Evolutionary conservation across 1,284 basidiomycete species (phyloP).

Genomic region (Cryptococcus sp.): DNA sequence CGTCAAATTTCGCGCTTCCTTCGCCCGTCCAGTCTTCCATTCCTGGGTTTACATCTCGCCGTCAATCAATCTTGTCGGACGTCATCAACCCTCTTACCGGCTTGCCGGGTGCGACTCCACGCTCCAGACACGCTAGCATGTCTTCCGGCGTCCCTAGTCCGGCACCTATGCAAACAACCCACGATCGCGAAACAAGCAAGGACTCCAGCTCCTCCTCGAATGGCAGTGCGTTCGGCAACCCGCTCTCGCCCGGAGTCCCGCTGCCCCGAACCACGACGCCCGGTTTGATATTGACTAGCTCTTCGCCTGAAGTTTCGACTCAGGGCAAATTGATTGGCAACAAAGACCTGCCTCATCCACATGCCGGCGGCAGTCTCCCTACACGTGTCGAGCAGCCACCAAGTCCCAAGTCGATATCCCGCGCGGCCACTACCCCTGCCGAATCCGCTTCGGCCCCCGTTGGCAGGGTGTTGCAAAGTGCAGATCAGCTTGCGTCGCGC

Average conservation of each 20-base stretch:
- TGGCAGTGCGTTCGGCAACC: not conserved
- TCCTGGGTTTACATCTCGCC: slow-evolving; percentile 5
- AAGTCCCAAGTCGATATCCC: slow-evolving; percentile 9
- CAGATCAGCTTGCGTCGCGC: slow-evolving; percentile 41
- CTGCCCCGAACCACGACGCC: slow-evolving; percentile 23
- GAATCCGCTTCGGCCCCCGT: not conserved
- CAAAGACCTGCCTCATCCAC: slow-evolving; percentile 3
- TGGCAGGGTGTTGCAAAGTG: slow-evolving; percentile 21
- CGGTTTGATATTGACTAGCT: slow-evolving; percentile 22
- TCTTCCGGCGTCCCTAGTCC: slow-evolving; percentile 11
- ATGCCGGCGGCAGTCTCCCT: slow-evolving; percentile 5
- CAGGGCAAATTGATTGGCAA: slow-evolving; percentile 12
- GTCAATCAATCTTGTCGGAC: slow-evolving; percentile 34
- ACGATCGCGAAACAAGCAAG: slow-evolving; percentile 5
- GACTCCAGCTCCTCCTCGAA: not conserved
- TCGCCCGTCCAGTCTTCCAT: slow-evolving; percentile 23
- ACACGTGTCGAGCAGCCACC: slow-evolving; percentile 1
- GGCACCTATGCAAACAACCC: slow-evolving; percentile 1
- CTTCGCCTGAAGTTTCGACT: slow-evolving; percentile 17
- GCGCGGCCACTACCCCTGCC: slow-evolving; percentile 2
- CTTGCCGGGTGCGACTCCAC: slow-evolving; percentile 31
- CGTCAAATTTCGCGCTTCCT: slow-evolving; percentile 34
- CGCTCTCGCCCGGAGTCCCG: slow-evolving; percentile 20
- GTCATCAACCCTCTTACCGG: slow-evolving; percentile 51
- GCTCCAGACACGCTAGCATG: slow-evolving; percentile 23